These are phyloP conservation scores for Colletotrichum spinosum DNA, from an alignment of 2,329 filamentous ascomycete species.

Conservation along the genomic window DNA sequence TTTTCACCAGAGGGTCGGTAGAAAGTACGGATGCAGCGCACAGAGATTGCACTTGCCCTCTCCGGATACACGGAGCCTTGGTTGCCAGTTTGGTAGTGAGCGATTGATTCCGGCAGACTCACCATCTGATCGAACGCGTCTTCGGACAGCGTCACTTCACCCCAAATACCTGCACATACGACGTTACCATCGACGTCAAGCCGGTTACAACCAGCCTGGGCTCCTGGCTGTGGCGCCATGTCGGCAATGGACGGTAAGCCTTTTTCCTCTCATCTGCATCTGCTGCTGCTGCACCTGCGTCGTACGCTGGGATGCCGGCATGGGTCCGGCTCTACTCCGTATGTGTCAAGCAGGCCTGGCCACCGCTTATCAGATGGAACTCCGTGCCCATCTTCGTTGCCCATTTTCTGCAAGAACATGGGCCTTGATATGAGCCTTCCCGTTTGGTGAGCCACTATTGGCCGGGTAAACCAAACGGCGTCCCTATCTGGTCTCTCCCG, in stretches of 20 bases:
- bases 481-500: background rate
- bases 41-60: too few relatives aligned
- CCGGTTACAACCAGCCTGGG: too few relatives aligned
- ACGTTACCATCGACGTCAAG: too few relatives aligned
- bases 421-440: background rate
- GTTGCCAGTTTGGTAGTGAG: too few relatives aligned
- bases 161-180: too few relatives aligned
- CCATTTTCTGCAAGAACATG: conserved; percentile 6
- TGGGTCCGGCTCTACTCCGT: background rate
- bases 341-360: background rate
- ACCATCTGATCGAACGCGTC: too few relatives aligned
- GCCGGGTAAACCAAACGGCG: conserved; percentile 1
- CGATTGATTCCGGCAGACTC: too few relatives aligned
- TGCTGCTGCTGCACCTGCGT: background rate
- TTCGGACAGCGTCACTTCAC: too few relatives aligned
- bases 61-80: too few relatives aligned
- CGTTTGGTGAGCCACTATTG: background rate
- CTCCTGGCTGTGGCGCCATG: background rate
- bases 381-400: background rate
- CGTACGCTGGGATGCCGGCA: background rate
- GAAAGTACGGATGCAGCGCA: too few relatives aligned
- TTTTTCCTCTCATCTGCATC: background rate
- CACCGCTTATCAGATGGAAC: conserved; percentile 27
- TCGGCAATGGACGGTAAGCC: conserved; percentile 6
- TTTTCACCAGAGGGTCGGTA: too few relatives aligned